phyloP scores from a whole-genome alignment of 768 basidiomycete genomes.

The Rubroboletus satanas region DNA sequence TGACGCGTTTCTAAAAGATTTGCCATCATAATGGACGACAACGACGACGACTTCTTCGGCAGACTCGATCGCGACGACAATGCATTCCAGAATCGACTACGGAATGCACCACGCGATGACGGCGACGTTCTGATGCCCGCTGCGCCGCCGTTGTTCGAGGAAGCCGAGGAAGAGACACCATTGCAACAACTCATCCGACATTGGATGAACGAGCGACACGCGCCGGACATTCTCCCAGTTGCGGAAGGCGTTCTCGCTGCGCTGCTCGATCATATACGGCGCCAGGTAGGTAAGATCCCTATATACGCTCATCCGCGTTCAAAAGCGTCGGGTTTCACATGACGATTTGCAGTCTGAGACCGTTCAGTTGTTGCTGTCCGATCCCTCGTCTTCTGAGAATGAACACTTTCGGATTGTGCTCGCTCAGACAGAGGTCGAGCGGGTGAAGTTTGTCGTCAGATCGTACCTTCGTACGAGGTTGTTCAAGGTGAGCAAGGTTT shows the following conservation, averaged over 20 bases:
- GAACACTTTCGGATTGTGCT: constrained; percentile 92
- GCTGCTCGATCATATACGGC: constrained; percentile 71
- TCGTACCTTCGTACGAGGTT: constrained; percentile 85
- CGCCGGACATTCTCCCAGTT: constrained; percentile 73
- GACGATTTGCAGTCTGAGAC: constrained; percentile 57
- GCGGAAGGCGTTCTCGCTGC: constrained; percentile 64
- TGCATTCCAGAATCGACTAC: constrained; percentile 36
- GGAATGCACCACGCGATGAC: constrained; percentile 29
- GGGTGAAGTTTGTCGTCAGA: constrained; percentile 87
- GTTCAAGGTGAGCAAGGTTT: constrained; percentile 60
- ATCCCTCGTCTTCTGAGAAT: constrained; percentile 84
- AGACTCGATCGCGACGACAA: constrained; percentile 18
- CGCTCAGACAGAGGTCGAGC: constrained; percentile 91
- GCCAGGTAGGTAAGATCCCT: constrained; percentile 58
- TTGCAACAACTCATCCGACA: constrained; percentile 70
- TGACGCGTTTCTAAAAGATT: background rate
- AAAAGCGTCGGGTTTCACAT: too few relatives aligned
- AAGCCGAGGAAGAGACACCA: constrained; percentile 49
- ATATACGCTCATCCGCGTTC: background rate
- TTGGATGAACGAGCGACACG: constrained; percentile 84
- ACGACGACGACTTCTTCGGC: constrained; percentile 29
- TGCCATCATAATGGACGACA: constrained; percentile 16
- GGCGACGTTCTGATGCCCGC: constrained; percentile 31
- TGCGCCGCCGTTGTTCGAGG: constrained; percentile 26
- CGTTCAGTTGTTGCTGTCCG: constrained; percentile 70